These are phyloP conservation scores for Citrus inodora DNA, from an alignment of 345 rosid genomes.

Conservation along the genomic window DNA sequence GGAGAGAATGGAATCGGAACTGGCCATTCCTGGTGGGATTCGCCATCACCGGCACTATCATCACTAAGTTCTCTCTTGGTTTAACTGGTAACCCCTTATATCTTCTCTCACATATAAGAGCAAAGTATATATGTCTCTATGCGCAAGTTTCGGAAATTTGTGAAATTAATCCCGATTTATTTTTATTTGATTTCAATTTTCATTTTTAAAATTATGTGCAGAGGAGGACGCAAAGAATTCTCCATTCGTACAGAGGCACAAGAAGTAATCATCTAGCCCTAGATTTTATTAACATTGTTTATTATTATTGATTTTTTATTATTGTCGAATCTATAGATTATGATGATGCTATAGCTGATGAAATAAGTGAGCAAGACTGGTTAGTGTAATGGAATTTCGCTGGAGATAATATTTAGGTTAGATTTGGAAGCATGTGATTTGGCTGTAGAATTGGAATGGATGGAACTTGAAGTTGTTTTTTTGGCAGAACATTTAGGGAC, in stretches of 20 bases:
- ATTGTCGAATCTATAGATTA: not conserved
- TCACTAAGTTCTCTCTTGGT: conserved; percentile 67
- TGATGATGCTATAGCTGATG: not conserved
- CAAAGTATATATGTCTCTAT: no score
- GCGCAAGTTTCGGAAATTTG: not conserved
- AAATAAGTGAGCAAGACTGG: not conserved
- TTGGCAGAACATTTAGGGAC: not conserved
- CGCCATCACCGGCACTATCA: conserved; percentile 59
- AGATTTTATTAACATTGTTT: not conserved
- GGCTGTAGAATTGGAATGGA: not conserved
- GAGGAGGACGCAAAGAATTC: conserved; percentile 17
- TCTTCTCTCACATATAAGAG: not conserved
- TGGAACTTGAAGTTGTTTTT: not conserved
- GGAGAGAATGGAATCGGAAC: conserved; percentile 67
- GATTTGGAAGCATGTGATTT: not conserved
- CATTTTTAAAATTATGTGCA: not conserved
- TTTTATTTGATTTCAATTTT: not conserved
- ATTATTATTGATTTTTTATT: not conserved
- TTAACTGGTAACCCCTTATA: conserved; percentile 51
- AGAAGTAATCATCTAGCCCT: not conserved
- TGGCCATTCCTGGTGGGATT: conserved; percentile 91
- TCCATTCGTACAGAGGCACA: conserved; percentile 11
- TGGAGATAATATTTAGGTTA: not conserved
- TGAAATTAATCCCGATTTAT: not conserved
- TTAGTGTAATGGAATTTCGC: not conserved